Evolutionary conservation across 2,329 filamentous ascomycete genomes (phyloP), one percentile per base, ranked within the genome.

Genomic region (Didymosphaeria variabile): DNA sequence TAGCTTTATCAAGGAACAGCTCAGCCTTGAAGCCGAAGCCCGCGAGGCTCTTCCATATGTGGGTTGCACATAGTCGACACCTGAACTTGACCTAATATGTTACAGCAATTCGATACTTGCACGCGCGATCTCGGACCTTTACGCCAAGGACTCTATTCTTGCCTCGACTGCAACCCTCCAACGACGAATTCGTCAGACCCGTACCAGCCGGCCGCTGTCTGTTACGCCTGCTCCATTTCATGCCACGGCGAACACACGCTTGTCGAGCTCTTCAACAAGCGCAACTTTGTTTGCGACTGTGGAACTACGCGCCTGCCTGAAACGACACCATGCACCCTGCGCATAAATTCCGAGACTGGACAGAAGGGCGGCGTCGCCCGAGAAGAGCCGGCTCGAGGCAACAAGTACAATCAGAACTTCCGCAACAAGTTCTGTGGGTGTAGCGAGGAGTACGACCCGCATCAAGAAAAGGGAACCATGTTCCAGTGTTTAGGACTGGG

Each of bases 361-460:
- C 86, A 85, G 42, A 93, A 92, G 73, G 93, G 92, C 29, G 85
- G 83, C 47, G 92, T 96, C 12, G 89, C 90, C 71, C 92, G 90
- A 0, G 91, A 97, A 72, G 82, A 88, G 65, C 87, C 93, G 6
- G 85, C 88, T 17, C 81, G 83, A 44, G 88, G 85, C 66, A 98
- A 99, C 81, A 90, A 87, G 70, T 99, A 99, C 82, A 97, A 97
- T 73, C 91, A 97, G 63, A 99, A 99, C 81, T 99, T 97, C 72
- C 86, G 88, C 68, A 98, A 98, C 72, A 87, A 85, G 47, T 99
- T 99, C 80, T 99, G 95, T 77, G 92, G 91, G 1, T 99, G 95
- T 73, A 87, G 87, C 32, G 90, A 94, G 72, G 88, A 94, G 61
- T 99, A 99, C 75, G 91, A 97, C 75, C 88, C 94, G 0, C 87